Percentiles rank a stretch among this genome's conserved stretches.
Conservation (phyloP, 495 filamentous ascomycete genomes). For the Zalerion maritima region DNA sequence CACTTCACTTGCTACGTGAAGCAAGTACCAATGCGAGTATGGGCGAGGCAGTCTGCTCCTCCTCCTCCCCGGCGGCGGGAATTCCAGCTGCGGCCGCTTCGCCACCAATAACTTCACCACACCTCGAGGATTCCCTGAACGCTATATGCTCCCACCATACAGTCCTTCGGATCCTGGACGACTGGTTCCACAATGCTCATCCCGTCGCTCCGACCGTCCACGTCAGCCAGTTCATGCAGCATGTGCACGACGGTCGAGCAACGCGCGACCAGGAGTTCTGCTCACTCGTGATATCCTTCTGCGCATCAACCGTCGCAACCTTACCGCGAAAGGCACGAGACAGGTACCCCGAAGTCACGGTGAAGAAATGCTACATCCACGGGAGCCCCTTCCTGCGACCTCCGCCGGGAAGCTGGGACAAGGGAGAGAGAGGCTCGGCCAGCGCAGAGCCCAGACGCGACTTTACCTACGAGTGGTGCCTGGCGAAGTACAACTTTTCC, state of each 20-base stretch:
- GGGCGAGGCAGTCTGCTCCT: neutral
- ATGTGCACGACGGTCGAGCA: conserved; percentile 1
- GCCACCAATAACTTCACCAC: neutral
- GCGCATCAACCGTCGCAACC: conserved; percentile 4
- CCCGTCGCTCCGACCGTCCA: conserved; percentile 6
- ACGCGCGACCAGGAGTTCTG: conserved; percentile 1
- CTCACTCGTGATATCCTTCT: conserved; percentile 6
- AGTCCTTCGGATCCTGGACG: conserved; percentile 5
- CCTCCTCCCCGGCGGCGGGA: neutral
- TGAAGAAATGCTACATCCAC: conserved; percentile 4
- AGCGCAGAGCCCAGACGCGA: too few relatives aligned
- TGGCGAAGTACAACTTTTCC: conserved; percentile 2
- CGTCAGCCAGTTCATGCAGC: conserved; percentile 2
- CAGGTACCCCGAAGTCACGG: conserved; percentile 3
- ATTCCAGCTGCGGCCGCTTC: neutral
- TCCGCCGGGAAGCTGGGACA: too few relatives aligned
- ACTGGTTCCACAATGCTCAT: conserved; percentile 9
- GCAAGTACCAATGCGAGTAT: neutral
- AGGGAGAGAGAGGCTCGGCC: too few relatives aligned
- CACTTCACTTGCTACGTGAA: neutral
- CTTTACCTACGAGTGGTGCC: too few relatives aligned
- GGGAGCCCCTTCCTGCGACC: too few relatives aligned
- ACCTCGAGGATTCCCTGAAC: conserved; percentile 1
- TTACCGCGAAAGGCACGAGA: conserved; percentile 1
- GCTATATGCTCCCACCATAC: neutral